A percentile compares a stretch with the other conserved stretches of the same genome.
Evolutionary conservation across 441 rosid genomes (phyloP).

Genomic region (Biscutella laevigata): DNA sequence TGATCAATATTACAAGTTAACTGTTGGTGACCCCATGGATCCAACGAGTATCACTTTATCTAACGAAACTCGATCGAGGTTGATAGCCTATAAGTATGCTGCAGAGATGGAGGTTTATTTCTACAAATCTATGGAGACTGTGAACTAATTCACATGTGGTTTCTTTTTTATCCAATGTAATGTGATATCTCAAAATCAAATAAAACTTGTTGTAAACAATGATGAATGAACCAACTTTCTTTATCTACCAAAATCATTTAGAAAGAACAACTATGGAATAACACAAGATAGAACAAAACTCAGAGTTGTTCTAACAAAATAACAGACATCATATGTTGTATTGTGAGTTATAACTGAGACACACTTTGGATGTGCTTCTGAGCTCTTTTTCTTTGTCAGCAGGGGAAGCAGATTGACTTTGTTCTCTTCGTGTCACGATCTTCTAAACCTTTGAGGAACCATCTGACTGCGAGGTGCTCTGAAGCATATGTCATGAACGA

Average conservation of each 20-base stretch:
- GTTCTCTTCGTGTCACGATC: conserved; percentile 46
- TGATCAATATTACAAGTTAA: conserved; percentile 11
- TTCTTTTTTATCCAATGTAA: background rate
- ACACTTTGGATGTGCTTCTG: background rate
- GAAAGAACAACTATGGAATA: background rate
- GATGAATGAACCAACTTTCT: too few relatives aligned
- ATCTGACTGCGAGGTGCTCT: conserved; percentile 62
- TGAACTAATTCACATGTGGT: background rate
- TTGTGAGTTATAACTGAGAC: conserved; percentile 5
- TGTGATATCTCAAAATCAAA: background rate
- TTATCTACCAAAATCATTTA: too few relatives aligned
- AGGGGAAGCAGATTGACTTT: conserved; percentile 36
- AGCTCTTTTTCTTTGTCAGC: conserved; percentile 29
- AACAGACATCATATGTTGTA: background rate
- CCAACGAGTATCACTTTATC: conserved; percentile 7
- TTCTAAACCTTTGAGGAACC: conserved; percentile 62
- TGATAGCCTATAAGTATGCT: background rate
- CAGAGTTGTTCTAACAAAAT: conserved; percentile 9
- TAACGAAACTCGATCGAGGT: background rate
- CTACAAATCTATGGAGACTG: background rate
- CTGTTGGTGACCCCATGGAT: background rate
- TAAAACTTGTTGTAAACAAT: conserved; percentile 8
- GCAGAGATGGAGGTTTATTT: conserved; percentile 21
- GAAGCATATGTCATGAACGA: conserved; percentile 87
- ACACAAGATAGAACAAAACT: background rate